A percentile compares a stretch with the other conserved stretches of the same genome.
phyloP scores from a whole-genome alignment of 108 stramenopile species.

The Fistulifera solaris region DNA sequence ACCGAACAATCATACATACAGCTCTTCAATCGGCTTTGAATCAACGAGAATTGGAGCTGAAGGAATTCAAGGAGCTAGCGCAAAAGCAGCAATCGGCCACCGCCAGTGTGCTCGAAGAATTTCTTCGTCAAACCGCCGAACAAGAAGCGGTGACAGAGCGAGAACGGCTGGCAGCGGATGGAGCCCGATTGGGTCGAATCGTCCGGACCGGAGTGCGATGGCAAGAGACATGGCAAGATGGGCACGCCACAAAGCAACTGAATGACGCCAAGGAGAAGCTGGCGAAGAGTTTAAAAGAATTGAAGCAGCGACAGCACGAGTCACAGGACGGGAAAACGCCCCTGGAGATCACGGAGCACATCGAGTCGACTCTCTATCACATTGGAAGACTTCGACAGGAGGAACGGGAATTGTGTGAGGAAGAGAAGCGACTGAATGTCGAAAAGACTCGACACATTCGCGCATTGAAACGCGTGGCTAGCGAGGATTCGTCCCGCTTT shows the following conservation, averaged over 20 bases:
- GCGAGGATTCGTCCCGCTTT: conserved; percentile 78
- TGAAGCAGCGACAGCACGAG: conserved; percentile 24
- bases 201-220: conserved; percentile 49
- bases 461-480: conserved; percentile 64
- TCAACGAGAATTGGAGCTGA: conserved; percentile 31
- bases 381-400: conserved; percentile 36
- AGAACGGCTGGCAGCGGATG: conserved; percentile 60
- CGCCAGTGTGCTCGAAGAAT: conserved; percentile 40
- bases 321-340: not conserved
- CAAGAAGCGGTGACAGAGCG: conserved; percentile 46
- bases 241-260: conserved; percentile 47
- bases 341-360: conserved; percentile 38
- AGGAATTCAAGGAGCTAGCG: conserved; percentile 14
- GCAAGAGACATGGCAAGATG: conserved; percentile 77
- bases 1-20: conserved; percentile 66
- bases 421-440: conserved; percentile 54
- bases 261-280: conserved; percentile 30
- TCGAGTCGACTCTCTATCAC: conserved; percentile 59
- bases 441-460: conserved; percentile 73
- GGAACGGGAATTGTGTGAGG: conserved; percentile 44
- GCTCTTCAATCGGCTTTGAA: conserved; percentile 45
- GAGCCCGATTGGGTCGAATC: conserved; percentile 67
- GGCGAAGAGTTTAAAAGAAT: conserved; percentile 22
- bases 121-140: conserved; percentile 46
- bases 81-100: conserved; percentile 11